Percentiles rank a stretch among this genome's conserved stretches.
Evolutionary conservation across 1,284 basidiomycete genomes (phyloP).

Genomic region (Moniliophthora roreri): DNA sequence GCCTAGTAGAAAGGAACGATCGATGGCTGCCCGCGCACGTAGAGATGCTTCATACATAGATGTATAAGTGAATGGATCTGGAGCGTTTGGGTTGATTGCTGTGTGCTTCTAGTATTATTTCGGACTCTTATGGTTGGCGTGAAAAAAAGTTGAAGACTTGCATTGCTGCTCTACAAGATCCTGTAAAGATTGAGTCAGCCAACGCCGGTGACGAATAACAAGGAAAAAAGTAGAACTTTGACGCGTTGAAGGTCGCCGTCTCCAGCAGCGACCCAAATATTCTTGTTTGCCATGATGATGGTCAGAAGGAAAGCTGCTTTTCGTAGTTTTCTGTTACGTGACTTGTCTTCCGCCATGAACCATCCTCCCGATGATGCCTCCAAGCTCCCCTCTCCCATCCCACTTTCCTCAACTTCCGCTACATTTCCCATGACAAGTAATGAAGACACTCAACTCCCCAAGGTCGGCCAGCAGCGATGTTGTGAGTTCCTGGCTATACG

Average conservation of each 20-base stretch:
- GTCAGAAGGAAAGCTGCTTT: constrained; percentile 9
- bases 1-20: constrained; percentile 44
- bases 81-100: constrained; percentile 76
- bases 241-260: constrained; percentile 73
- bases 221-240: constrained; percentile 30
- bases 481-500: constrained; percentile 9
- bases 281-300: constrained; percentile 45
- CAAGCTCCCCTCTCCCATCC: background rate
- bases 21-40: constrained; percentile 5
- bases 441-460: background rate
- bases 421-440: background rate
- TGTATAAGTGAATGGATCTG: constrained; percentile 82
- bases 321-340: background rate
- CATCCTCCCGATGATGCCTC: constrained; percentile 3
- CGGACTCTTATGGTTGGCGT: constrained; percentile 20
- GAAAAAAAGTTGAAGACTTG: constrained; percentile 29
- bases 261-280: constrained; percentile 90
- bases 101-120: constrained; percentile 24
- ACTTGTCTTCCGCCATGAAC: constrained; percentile 7
- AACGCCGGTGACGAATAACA: constrained; percentile 14
- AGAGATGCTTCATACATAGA: constrained; percentile 60
- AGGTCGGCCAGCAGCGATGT: constrained; percentile 11
- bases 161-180: constrained; percentile 57
- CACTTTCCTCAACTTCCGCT: background rate
- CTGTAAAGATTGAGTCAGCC: constrained; percentile 30